Evolutionary conservation across 1,284 basidiomycete genomes (phyloP).

Genomic region (Lentinus polychrous): DNA sequence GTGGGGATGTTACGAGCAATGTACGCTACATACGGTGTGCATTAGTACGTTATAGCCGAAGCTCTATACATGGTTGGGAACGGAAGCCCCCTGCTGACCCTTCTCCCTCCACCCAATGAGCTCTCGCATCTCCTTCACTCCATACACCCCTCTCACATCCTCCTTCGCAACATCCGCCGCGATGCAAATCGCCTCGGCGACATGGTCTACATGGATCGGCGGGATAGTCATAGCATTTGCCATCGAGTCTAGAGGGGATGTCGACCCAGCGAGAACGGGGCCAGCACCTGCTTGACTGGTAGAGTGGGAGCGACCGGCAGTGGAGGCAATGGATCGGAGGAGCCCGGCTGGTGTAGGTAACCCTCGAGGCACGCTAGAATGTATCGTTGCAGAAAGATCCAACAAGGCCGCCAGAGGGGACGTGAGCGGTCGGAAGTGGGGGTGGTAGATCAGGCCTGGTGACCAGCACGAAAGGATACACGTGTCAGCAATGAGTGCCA

Average conservation of each 20-base stretch:
- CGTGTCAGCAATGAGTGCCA: neutral
- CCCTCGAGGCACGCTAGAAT: slow-evolving; percentile 44
- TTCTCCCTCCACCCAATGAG: slow-evolving; percentile 58
- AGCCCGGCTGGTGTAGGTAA: slow-evolving; percentile 62
- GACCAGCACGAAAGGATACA: neutral
- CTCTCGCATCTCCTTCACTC: slow-evolving; percentile 69
- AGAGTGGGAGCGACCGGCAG: slow-evolving; percentile 14
- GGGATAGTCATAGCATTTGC: slow-evolving; percentile 75
- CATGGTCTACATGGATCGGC: slow-evolving; percentile 94
- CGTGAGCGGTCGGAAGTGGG: slow-evolving; percentile 83
- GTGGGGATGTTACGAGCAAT: too few relatives aligned
- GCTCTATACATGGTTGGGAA: too few relatives aligned
- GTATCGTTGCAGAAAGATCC: slow-evolving; percentile 69
- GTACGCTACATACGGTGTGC: too few relatives aligned
- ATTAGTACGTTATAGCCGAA: too few relatives aligned
- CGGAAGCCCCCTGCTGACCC: slow-evolving; percentile 12
- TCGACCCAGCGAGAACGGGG: slow-evolving; percentile 21
- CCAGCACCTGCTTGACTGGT: slow-evolving; percentile 13
- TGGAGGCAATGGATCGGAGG: slow-evolving; percentile 43
- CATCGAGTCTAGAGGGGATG: slow-evolving; percentile 58
- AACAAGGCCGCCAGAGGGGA: slow-evolving; percentile 83
- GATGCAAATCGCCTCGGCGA: slow-evolving; percentile 79
- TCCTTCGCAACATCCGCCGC: slow-evolving; percentile 30
- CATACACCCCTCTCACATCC: slow-evolving; percentile 63
- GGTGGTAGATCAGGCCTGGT: slow-evolving; percentile 90